A percentile compares a stretch with the other conserved stretches of the same genome.
These are phyloP conservation scores for Rhodofomes roseus DNA, from an alignment of 1,284 basidiomycete species.

Conservation along the genomic window DNA sequence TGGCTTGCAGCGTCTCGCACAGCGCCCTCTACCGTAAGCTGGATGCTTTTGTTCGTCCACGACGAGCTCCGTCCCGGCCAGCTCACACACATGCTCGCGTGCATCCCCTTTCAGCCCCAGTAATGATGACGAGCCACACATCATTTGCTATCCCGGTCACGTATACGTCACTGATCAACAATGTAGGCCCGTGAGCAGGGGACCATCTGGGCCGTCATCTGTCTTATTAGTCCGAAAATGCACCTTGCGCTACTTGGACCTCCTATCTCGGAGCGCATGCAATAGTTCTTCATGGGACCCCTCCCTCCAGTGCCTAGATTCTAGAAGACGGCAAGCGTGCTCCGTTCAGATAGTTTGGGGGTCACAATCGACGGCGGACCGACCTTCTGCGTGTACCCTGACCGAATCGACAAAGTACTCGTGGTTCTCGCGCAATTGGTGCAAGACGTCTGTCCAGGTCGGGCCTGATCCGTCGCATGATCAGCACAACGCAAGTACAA, in stretches of 20 bases:
- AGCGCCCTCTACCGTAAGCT: neutral
- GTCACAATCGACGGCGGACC: neutral
- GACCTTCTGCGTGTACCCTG: constrained; percentile 3
- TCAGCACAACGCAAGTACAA: neutral
- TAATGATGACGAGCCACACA: neutral
- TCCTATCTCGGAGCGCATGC: constrained; percentile 6
- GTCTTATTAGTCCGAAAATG: neutral
- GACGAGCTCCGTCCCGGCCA: neutral
- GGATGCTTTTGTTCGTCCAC: neutral
- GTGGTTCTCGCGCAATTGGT: constrained; percentile 5
- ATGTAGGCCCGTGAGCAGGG: neutral
- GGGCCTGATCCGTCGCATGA: constrained; percentile 4
- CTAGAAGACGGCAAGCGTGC: neutral
- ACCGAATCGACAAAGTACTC: constrained; percentile 1
- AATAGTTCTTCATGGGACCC: constrained; percentile 4
- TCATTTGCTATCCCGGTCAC: neutral
- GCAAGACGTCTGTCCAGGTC: neutral
- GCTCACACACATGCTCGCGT: neutral
- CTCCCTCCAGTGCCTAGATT: constrained; percentile 1
- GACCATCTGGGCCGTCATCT: neutral
- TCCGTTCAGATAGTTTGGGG: neutral
- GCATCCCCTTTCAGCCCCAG: neutral
- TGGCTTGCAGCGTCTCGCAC: neutral
- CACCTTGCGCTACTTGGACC: neutral
- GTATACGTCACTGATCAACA: neutral